These are phyloP conservation scores for Ophiostoma perfectum DNA, from an alignment of 2,329 filamentous ascomycete species.

Conservation along the genomic window DNA sequence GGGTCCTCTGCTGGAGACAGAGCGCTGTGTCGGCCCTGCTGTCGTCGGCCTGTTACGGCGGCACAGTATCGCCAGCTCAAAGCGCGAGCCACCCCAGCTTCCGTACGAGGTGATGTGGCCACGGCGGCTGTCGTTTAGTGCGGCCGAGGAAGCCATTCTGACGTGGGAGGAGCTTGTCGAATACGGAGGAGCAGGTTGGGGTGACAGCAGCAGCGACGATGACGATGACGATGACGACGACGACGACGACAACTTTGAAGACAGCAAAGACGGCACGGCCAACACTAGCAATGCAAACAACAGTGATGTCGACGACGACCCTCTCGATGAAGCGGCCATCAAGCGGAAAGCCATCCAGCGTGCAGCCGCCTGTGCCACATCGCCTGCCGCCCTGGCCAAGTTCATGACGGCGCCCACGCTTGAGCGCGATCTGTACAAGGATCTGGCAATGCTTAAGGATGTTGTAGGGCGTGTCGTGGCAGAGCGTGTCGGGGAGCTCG, in stretches of 20 bases:
- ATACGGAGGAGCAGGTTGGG: conserved; percentile 17
- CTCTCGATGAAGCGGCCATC: neutral
- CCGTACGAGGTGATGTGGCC: conserved; percentile 47
- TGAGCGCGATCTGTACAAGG: conserved; percentile 50
- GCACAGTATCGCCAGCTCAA: conserved; percentile 47
- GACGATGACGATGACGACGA: conserved; percentile 27
- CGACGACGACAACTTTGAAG: neutral
- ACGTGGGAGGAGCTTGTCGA: conserved; percentile 55
- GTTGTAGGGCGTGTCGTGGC: conserved; percentile 58
- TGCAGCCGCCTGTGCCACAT: neutral
- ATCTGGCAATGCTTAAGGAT: conserved; percentile 48
- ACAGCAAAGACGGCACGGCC: conserved; percentile 27
- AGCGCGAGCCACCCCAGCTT: conserved; percentile 2
- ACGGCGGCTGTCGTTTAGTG: conserved; percentile 67
- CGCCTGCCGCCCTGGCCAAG: conserved; percentile 29
- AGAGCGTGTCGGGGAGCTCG: conserved; percentile 51
- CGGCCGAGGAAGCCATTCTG: conserved; percentile 68
- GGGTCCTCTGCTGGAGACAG: conserved; percentile 46
- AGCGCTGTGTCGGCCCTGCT: conserved; percentile 36
- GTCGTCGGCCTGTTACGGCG: conserved; percentile 55
- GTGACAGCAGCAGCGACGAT: neutral
- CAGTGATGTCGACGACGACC: conserved; percentile 11
- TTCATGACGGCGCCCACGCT: conserved; percentile 45
- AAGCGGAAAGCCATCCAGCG: neutral
- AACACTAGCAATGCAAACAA: neutral